Conservation (phyloP, 1,284 basidiomycete species). For the Puccinia sorghi region DNA sequence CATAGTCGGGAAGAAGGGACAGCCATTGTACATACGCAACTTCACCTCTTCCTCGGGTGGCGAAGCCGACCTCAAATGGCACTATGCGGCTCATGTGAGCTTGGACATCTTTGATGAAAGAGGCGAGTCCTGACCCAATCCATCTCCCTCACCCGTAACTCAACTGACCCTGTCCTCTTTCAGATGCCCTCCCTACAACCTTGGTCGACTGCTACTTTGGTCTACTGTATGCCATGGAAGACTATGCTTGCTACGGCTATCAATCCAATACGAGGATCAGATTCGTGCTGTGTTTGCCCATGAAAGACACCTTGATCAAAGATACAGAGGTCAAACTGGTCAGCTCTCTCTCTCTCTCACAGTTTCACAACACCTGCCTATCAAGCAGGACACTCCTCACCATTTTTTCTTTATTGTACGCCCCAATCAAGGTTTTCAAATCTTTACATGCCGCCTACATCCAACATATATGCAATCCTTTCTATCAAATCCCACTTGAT, state of each 20-base stretch:
- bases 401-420: not conserved
- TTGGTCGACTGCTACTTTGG: slow-evolving; percentile 47
- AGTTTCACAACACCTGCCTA: not conserved
- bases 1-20: slow-evolving; percentile 35
- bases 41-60: slow-evolving; percentile 31
- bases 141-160: not conserved
- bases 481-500: slow-evolving; percentile 20
- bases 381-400: not conserved
- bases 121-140: slow-evolving; percentile 14
- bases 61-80: slow-evolving; percentile 44
- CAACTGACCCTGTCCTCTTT: not conserved
- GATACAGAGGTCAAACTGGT: slow-evolving; percentile 45
- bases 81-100: slow-evolving; percentile 47
- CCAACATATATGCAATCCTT: slow-evolving; percentile 44
- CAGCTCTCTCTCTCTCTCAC: not conserved
- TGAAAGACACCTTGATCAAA: slow-evolving; percentile 40
- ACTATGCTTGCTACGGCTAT: slow-evolving; percentile 48
- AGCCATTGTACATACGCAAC: slow-evolving; percentile 39
- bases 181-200: slow-evolving; percentile 36
- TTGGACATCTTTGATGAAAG: slow-evolving; percentile 48
- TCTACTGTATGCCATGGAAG: slow-evolving; percentile 44
- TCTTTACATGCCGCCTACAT: slow-evolving; percentile 44
- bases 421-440: slow-evolving; percentile 30
- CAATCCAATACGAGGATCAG: slow-evolving; percentile 46
- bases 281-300: slow-evolving; percentile 31